Conservation (phyloP, 129 eudicot species). For the Pulicaria dysenterica region DNA sequence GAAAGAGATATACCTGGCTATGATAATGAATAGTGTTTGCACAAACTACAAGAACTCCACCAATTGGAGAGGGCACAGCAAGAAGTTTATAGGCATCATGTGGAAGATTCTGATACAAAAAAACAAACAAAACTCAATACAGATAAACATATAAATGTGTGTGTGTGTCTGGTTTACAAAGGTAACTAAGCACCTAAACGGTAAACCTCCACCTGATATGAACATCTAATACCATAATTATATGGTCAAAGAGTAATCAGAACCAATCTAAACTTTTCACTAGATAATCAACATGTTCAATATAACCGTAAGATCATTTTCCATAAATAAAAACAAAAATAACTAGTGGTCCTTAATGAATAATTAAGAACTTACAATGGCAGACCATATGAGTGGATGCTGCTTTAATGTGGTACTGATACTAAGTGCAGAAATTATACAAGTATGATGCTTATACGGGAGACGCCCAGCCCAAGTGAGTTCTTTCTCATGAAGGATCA, state of each 20-base stretch:
- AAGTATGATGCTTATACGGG: constrained; percentile 93
- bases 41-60: constrained; percentile 87
- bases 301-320: not conserved
- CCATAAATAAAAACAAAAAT: not conserved
- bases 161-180: not conserved
- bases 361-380: constrained; percentile 57
- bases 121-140: constrained; percentile 12
- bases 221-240: not conserved
- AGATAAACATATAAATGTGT: not conserved
- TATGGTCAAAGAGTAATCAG: constrained; percentile 15
- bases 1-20: constrained; percentile 69
- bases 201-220: not conserved
- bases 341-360: not conserved
- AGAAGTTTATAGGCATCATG: constrained; percentile 99
- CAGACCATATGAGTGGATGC: constrained; percentile 98
- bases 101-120: constrained; percentile 72
- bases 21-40: constrained; percentile 94
- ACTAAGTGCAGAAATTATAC: constrained; percentile 86
- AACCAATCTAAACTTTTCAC: constrained; percentile 5
- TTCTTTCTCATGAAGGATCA: constrained; percentile 90
- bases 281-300: constrained; percentile 22
- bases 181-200: not conserved
- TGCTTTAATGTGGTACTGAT: constrained; percentile 90
- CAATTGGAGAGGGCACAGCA: constrained; percentile 98
- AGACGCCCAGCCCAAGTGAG: constrained; percentile 99